These are phyloP conservation scores for Epichloe glyceriae DNA, from an alignment of 2,329 filamentous ascomycete species.

Conservation along the genomic window DNA sequence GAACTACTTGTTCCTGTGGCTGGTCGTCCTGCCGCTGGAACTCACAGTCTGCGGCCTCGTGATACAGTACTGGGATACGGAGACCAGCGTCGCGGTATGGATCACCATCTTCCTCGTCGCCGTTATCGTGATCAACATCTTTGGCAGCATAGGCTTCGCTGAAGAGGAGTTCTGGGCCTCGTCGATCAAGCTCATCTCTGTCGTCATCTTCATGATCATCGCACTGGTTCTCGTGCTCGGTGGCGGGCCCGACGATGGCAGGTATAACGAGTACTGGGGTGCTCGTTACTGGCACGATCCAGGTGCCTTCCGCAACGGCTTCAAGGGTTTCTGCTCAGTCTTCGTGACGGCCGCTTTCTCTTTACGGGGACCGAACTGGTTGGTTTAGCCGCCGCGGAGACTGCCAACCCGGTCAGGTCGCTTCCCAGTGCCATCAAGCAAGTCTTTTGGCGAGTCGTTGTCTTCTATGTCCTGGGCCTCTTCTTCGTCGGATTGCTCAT, in stretches of 20 bases:
- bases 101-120: constrained; percentile 38
- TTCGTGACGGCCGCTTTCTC: constrained; percentile 60
- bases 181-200: constrained; percentile 42
- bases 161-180: constrained; percentile 45
- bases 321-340: constrained; percentile 55
- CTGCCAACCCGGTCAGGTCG: constrained; percentile 52
- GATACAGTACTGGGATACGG: constrained; percentile 36
- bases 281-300: constrained; percentile 30
- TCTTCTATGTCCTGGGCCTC: constrained; percentile 38
- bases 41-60: constrained; percentile 38
- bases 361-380: constrained; percentile 55
- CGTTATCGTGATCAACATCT: constrained; percentile 39
- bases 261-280: constrained; percentile 30
- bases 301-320: constrained; percentile 52
- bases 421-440: constrained; percentile 73
- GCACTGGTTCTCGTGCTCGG: constrained; percentile 43
- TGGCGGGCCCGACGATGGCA: constrained; percentile 35
- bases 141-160: constrained; percentile 39
- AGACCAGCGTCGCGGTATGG: constrained; percentile 35
- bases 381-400: constrained; percentile 57
- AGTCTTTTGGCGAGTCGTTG: constrained; percentile 42
- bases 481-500: constrained; percentile 35
- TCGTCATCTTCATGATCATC: constrained; percentile 49
- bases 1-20: constrained; percentile 35
- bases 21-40: constrained; percentile 36